Conservation (phyloP, 1,139 yeast species). For the Scheffersomyces quercinus region DNA sequence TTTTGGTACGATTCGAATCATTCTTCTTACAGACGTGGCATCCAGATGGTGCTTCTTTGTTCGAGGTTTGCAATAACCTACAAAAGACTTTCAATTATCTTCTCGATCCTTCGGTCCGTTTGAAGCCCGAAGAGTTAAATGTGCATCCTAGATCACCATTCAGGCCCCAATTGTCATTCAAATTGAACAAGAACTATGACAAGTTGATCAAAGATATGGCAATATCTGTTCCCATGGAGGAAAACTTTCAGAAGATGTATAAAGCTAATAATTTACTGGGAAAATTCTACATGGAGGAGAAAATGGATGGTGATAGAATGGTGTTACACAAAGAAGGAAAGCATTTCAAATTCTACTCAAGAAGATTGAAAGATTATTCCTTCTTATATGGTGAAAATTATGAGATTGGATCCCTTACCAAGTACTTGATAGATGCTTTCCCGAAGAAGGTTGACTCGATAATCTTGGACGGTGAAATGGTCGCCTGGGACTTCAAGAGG, state of each 20-base stretch:
- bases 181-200: conserved; percentile 49
- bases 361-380: conserved; percentile 75
- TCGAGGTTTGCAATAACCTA: conserved; percentile 67
- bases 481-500: conserved; percentile 72
- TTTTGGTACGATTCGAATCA: conserved; percentile 61
- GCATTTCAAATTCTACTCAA: conserved; percentile 59
- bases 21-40: conserved; percentile 72
- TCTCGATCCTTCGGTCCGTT: conserved; percentile 45
- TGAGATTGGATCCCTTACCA: conserved; percentile 63
- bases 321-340: conserved; percentile 61
- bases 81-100: conserved; percentile 62
- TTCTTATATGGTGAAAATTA: conserved; percentile 67
- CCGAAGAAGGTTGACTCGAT: conserved; percentile 45
- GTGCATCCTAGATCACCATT: conserved; percentile 58
- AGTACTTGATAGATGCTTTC: conserved; percentile 49
- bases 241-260: conserved; percentile 17
- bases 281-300: conserved; percentile 80
- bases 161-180: conserved; percentile 69
- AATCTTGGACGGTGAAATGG: conserved; percentile 91
- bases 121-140: conserved; percentile 45
- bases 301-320: conserved; percentile 91
- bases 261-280: conserved; percentile 15
- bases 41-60: conserved; percentile 70
- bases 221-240: conserved; percentile 22
- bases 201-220: conserved; percentile 46